Conservation (phyloP, 139 green algal genomes). For the Gonium pectorale region DNA sequence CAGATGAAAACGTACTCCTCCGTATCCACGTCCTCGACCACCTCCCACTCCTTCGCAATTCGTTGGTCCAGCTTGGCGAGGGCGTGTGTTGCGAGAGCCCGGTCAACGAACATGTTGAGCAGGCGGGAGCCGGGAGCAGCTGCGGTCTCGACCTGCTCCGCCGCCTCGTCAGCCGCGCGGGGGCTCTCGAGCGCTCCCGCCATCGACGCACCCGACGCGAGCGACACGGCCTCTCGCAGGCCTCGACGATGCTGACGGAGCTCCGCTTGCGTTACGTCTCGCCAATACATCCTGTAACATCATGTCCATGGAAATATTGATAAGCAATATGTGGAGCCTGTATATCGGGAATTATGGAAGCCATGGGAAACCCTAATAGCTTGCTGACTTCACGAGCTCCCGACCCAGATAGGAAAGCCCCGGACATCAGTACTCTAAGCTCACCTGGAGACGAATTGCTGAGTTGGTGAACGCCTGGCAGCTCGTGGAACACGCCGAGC, state of each 20-base stretch:
- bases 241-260: conserved; percentile 1
- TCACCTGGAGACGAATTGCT: conserved; percentile 18
- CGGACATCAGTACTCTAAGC: not conserved
- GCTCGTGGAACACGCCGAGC: not conserved
- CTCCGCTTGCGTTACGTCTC: conserved; percentile 16
- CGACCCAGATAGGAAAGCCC: not conserved
- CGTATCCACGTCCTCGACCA: conserved; percentile 8
- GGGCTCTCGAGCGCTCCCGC: not conserved
- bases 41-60: conserved; percentile 20
- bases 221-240: not conserved
- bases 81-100: not conserved
- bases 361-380: not conserved
- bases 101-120: not conserved
- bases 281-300: conserved; percentile 18
- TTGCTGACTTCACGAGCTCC: not conserved
- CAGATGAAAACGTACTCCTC: conserved; percentile 24
- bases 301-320: not conserved
- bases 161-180: not conserved
- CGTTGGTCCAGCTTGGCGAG: conserved; percentile 3
- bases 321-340: too few relatives aligned
- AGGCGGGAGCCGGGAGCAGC: not conserved
- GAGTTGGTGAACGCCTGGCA: conserved; percentile 1
- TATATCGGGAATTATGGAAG: too few relatives aligned
- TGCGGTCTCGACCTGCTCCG: not conserved
- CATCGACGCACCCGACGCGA: not conserved